Evolutionary conservation across 2,329 filamentous ascomycete species (phyloP), one percentile per base, ranked within the genome.

Genomic region (Purpureocillium takamizusanense): DNA sequence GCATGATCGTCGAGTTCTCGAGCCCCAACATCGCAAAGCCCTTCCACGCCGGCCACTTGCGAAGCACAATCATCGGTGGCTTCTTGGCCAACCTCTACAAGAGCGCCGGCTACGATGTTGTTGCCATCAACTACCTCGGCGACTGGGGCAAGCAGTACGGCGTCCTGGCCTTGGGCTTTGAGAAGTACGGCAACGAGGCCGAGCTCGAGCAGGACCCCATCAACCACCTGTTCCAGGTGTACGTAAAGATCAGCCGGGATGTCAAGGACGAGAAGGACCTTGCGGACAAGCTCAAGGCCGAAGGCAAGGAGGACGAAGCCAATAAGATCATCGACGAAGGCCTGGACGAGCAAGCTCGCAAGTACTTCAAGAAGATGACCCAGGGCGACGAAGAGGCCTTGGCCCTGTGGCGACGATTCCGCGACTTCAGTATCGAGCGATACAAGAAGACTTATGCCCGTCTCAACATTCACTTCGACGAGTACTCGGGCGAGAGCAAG

Each of bases 11-110:
- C 37, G 83, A 87, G 47, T 87, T 83, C 56, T 84, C 79, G 0
- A 84, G 79, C 1, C 83, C 83, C 1, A 86, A 86, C 48, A 83
- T 86, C 44, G 81, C 78, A 12, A 83, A 79, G 47, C 77, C 81
- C n/a, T 85, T 85, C 59, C 76, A 80, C 44, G 78, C 78, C 3
- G 73, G 74, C 1, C 81, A 86, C 61, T 63, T 86, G 48, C 66
- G 82, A 47, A 83, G 78, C 51, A 85, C 82, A 27, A 77, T 86
- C 40, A 78, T 86, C 33, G 82, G 82, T 25, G 72, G 76, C 2
- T 84, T 82, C 52, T 58, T 86, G 18, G 65, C 78, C 3, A 83
- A 84, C 46, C 55, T 85, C 4, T 78, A 84, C 49, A 62, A 78
- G 46, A 66, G 63, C 9, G 77, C 77, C 43, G 82, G 81, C 5